These are phyloP conservation scores for Agarophyton chilense DNA, from an alignment of 23 red algal species.

Conservation along the genomic window DNA sequence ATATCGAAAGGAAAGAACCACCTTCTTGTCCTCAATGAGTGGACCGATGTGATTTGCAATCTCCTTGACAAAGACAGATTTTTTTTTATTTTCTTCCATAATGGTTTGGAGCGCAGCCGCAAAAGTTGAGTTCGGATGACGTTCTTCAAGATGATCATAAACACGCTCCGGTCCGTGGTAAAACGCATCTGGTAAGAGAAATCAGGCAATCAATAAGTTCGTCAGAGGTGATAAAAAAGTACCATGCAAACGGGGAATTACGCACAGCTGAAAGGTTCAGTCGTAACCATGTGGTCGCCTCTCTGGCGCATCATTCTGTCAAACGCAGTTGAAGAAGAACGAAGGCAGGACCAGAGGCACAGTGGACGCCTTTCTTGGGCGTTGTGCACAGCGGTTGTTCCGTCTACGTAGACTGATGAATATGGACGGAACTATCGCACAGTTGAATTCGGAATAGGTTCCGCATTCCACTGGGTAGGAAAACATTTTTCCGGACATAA, in stretches of 20 bases:
- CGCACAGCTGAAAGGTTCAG: constrained; percentile 24
- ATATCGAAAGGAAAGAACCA: not conserved
- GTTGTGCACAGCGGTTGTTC: not conserved
- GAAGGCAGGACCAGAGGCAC: constrained; percentile 1
- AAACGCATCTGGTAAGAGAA: not conserved
- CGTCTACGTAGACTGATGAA: too few relatives aligned
- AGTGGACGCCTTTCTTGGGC: not conserved
- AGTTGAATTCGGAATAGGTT: too few relatives aligned
- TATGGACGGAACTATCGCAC: too few relatives aligned
- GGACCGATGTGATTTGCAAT: constrained; percentile 5
- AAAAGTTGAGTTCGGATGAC: not conserved
- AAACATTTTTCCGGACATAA: too few relatives aligned
- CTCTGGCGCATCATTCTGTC: constrained; percentile 40
- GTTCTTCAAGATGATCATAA: not conserved
- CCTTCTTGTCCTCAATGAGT: not conserved
- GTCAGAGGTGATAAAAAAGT: too few relatives aligned
- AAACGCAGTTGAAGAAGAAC: constrained; percentile 14
- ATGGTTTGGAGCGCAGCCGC: not conserved
- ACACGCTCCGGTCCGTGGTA: constrained; percentile 32
- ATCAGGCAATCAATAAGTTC: not conserved
- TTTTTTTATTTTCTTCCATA: not conserved
- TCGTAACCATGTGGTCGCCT: not conserved
- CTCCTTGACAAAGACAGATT: constrained; percentile 24
- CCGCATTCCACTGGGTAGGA: too few relatives aligned
- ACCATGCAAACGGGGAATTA: too few relatives aligned